Conservation (phyloP, 73 alveolate genomes). For the Blepharisma stoltei region DNA sequence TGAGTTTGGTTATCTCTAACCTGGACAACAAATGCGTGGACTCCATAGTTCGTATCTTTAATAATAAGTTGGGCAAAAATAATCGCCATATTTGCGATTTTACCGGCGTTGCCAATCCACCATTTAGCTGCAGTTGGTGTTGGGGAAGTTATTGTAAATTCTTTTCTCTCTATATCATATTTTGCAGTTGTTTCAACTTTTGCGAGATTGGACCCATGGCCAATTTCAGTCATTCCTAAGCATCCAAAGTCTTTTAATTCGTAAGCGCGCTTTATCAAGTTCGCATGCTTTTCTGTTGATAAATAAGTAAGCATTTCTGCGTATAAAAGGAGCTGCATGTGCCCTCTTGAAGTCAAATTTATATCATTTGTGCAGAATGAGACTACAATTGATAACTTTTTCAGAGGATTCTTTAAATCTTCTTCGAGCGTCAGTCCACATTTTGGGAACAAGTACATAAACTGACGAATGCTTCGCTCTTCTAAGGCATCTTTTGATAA, state of each 20-base stretch:
- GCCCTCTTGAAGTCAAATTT: too few species aligned
- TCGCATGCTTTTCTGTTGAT: background rate
- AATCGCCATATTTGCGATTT: conserved; percentile 60
- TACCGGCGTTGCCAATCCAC: conserved; percentile 81
- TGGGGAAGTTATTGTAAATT: conserved; percentile 72
- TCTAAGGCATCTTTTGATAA: too few species aligned
- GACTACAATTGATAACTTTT: too few species aligned
- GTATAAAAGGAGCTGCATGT: too few species aligned
- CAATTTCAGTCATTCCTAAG: conserved; percentile 63
- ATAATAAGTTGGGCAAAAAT: conserved; percentile 65
- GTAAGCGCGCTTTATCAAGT: background rate
- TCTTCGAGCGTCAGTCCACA: too few species aligned
- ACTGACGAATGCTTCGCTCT: too few species aligned
- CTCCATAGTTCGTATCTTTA: conserved; percentile 61
- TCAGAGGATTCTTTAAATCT: too few species aligned
- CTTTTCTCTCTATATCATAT: conserved; percentile 56
- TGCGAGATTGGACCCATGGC: conserved; percentile 81
- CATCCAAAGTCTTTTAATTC: background rate
- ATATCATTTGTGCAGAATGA: too few species aligned
- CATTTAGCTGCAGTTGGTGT: conserved; percentile 57
- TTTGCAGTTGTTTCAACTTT: conserved; percentile 70
- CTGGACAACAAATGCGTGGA: conserved; percentile 71
- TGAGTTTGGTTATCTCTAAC: conserved; percentile 63
- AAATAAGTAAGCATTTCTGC: too few species aligned
- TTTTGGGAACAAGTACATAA: too few species aligned